phyloP scores from a whole-genome alignment of 192 early-diverging fungal genomes.

The Physocladia obscura region DNA sequence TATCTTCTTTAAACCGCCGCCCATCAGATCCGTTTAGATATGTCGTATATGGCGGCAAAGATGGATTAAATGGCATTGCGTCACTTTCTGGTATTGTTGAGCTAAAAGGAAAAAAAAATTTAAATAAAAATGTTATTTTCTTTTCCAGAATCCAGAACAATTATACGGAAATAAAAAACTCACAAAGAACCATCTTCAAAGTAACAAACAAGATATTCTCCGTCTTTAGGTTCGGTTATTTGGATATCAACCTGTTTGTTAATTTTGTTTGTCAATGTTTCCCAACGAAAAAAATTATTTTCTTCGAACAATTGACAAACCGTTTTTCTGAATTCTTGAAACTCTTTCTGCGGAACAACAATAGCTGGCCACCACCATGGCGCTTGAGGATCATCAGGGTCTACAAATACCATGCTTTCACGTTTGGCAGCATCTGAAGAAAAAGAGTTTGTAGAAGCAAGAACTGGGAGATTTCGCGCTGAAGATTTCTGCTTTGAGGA shows the following conservation, averaged over 20 bases:
- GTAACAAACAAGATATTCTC: constrained; percentile 61
- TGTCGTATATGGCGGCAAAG: constrained; percentile 42
- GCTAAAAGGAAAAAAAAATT: constrained; percentile 20
- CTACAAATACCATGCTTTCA: constrained; percentile 59
- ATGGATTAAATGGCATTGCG: constrained; percentile 38
- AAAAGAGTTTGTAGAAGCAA: no score
- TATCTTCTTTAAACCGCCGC: constrained; percentile 42
- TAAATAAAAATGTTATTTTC: background rate
- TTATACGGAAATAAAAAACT: constrained; percentile 9
- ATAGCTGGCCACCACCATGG: constrained; percentile 71
- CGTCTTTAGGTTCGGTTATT: constrained; percentile 44
- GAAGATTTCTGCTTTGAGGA: no score
- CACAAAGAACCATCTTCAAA: constrained; percentile 64
- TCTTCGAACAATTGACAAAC: constrained; percentile 12
- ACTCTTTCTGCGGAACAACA: constrained; percentile 55
- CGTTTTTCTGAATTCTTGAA: constrained; percentile 45
- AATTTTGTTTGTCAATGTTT: background rate
- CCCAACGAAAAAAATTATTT: background rate
- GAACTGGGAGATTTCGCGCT: no score
- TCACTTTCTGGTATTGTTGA: constrained; percentile 40
- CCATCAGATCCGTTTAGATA: constrained; percentile 49
- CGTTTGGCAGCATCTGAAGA: background rate
- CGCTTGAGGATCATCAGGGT: constrained; percentile 57
- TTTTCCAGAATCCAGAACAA: background rate
- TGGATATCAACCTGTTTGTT: constrained; percentile 23